phyloP scores from a whole-genome alignment of 139 green algal species.

The Spirogloea muscicola region DNA sequence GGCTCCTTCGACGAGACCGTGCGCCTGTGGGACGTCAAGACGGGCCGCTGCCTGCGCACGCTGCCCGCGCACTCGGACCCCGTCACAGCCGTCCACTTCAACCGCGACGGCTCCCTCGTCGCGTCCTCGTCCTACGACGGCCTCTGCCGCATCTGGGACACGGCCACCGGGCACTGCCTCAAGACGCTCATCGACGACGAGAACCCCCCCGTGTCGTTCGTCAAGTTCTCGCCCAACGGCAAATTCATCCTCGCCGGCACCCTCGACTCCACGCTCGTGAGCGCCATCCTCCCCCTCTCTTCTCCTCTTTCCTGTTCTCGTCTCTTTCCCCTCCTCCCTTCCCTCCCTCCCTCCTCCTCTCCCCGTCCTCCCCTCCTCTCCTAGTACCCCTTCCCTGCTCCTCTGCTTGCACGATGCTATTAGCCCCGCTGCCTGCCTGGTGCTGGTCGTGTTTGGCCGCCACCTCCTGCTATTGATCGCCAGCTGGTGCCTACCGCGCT shows the following conservation, averaged over 20 bases:
- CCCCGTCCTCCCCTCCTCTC: background rate
- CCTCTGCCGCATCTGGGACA: slow-evolving; percentile 55
- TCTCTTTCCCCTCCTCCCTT: too few species aligned
- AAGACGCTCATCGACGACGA: slow-evolving; percentile 71
- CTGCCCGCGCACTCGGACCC: slow-evolving; percentile 89
- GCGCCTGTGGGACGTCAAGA: slow-evolving; percentile 76
- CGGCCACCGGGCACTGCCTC: slow-evolving; percentile 73
- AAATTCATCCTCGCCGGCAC: slow-evolving; percentile 45
- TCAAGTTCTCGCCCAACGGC: slow-evolving; percentile 82
- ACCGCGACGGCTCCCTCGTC: slow-evolving; percentile 67
- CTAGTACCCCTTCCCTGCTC: background rate
- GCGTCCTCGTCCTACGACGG: slow-evolving; percentile 74
- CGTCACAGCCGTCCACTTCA: slow-evolving; percentile 75
- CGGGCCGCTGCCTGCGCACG: slow-evolving; percentile 59
- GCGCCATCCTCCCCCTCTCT: background rate
- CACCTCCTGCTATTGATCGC: too few species aligned
- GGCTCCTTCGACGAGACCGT: slow-evolving; percentile 89
- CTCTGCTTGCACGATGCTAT: too few species aligned
- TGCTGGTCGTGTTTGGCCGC: too few species aligned
- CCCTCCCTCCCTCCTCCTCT: background rate
- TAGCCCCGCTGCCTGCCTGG: too few species aligned
- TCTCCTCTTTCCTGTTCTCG: background rate
- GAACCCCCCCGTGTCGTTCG: slow-evolving; percentile 68
- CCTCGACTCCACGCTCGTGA: slow-evolving; percentile 39
- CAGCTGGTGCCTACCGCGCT: too few species aligned